Base-by-base conservation (phyloP, 345 rosid species). In the Acer yangbiense region DNA sequence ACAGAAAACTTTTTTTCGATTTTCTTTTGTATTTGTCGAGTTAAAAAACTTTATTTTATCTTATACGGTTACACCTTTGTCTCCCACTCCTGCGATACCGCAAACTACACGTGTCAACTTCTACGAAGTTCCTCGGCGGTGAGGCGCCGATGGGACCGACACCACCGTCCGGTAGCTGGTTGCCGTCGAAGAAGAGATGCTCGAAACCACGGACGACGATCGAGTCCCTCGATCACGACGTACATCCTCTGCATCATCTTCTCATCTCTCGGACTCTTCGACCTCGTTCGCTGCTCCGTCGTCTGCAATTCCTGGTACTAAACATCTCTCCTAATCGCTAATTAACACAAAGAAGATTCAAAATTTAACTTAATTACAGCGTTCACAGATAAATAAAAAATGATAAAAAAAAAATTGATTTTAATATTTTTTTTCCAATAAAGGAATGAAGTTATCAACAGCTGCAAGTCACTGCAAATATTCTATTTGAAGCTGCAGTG, bases 291-390 rank as follows among this genome's bases (percentile, higher is more conserved):
- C 65, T 92, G 93, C 75, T 83, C 93, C 48, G 90, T 80, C 82
- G 98, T 95, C 71, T 90, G 94, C 90, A 93, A 83, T 75, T 85
- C 88, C 44, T 95, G 99, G 96, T 95, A 83, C 68, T 67, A 50
- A 11, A 8, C 6, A 50, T 13, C 71, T 55, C 52, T 21, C 50
- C 41, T 57, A 21, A 4, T 32, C 11, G 3, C 7, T 27, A 5
- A 43, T 43, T 23, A 48, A 60, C 4, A 13, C 4, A 12, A 2
- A 61, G 21, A 27, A 50, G 2, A 13, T 12, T 44, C 9, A 46
- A 46, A 41, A 0, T 58, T 41, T 8, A 7, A 43, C 10, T 43
- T 1, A 57, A 72, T 52, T 10, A 29, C 12, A 2, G 6, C 0
- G 20, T 18, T 16, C 7, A 55, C 57, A 18, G 63, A 10, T 11